Conservation (phyloP, 1,284 basidiomycete species). For the Rhizopogon hawkerae region DNA sequence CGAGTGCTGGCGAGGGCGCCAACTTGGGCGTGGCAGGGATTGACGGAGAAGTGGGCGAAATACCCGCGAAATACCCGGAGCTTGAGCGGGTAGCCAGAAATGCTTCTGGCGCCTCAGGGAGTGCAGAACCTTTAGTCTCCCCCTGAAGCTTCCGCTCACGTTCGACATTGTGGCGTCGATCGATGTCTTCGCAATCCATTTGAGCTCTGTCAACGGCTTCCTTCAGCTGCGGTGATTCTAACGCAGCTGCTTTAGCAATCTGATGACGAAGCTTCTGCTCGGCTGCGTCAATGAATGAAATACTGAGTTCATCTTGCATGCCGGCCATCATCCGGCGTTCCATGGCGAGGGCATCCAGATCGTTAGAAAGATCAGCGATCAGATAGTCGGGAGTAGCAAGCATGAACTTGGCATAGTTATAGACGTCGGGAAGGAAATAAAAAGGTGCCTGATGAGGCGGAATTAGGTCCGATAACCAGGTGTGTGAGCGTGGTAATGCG, state of each 20-base stretch:
- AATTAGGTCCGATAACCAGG: slow-evolving; percentile 92
- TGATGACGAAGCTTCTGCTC: slow-evolving; percentile 69
- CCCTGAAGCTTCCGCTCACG: slow-evolving; percentile 34
- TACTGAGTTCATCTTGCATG: slow-evolving; percentile 68
- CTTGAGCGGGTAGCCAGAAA: slow-evolving; percentile 33
- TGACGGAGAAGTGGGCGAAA: slow-evolving; percentile 16
- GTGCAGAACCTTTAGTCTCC: slow-evolving; percentile 13
- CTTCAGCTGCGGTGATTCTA: slow-evolving; percentile 57
- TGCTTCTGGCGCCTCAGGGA: slow-evolving; percentile 39
- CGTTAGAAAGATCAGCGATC: slow-evolving; percentile 61
- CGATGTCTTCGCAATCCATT: slow-evolving; percentile 52
- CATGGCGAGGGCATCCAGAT: slow-evolving; percentile 64
- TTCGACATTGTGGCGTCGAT: slow-evolving; percentile 32
- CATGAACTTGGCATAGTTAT: slow-evolving; percentile 90
- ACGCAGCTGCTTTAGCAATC: slow-evolving; percentile 65
- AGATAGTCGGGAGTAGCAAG: slow-evolving; percentile 86
- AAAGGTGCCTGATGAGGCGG: slow-evolving; percentile 89
- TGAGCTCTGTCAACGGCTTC: slow-evolving; percentile 53
- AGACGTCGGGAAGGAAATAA: slow-evolving; percentile 92
- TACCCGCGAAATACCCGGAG: neutral
- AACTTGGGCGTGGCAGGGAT: slow-evolving; percentile 10
- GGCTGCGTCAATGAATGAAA: slow-evolving; percentile 77
- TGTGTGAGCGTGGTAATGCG: slow-evolving; percentile 84
- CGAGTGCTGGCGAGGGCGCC: slow-evolving; percentile 13
- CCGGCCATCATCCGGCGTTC: slow-evolving; percentile 59